Evolutionary conservation across 345 rosid species (phyloP).

Genomic region (Cardamine resedifolia): DNA sequence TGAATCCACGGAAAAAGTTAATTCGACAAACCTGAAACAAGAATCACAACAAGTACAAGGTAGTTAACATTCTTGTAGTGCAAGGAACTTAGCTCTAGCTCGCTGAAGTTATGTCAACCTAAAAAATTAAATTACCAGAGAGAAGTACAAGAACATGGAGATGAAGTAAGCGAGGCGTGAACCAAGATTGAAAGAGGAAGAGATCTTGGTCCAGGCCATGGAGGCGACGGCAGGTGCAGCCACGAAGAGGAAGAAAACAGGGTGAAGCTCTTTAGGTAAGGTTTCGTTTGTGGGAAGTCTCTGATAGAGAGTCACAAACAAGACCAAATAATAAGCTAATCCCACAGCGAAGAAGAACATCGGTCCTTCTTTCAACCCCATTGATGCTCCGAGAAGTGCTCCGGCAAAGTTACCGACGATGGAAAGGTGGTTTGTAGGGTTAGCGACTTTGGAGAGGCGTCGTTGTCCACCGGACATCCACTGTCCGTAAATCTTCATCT

Average conservation of each 20-base stretch:
- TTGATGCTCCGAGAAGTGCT: conserved; percentile 79
- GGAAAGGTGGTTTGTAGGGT: conserved; percentile 86
- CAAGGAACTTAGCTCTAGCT: conserved; percentile 17
- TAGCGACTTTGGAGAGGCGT: conserved; percentile 90
- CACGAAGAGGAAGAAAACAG: conserved; percentile 89
- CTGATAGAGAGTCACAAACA: conserved; percentile 89
- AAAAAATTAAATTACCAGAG: conserved; percentile 51
- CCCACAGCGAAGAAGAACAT: conserved; percentile 87
- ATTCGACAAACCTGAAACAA: conserved; percentile 70
- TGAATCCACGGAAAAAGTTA: conserved; percentile 80
- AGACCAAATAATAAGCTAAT: conserved; percentile 76
- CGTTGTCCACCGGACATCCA: conserved; percentile 97
- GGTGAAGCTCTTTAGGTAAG: conserved; percentile 91
- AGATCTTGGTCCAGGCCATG: conserved; percentile 82
- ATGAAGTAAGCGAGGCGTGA: conserved; percentile 83
- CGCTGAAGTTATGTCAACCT: background rate
- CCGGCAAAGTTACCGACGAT: conserved; percentile 90
- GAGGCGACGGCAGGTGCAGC: conserved; percentile 91
- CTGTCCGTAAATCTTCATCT: conserved; percentile 87
- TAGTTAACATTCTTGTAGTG: conserved; percentile 8
- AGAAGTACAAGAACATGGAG: conserved; percentile 80
- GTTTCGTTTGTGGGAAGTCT: conserved; percentile 90
- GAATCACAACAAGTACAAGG: background rate
- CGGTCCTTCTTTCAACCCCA: conserved; percentile 95
- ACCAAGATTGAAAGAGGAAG: conserved; percentile 69